These are phyloP conservation scores for Medicago lupulina DNA, from an alignment of 306 rosid species.

Conservation along the genomic window DNA sequence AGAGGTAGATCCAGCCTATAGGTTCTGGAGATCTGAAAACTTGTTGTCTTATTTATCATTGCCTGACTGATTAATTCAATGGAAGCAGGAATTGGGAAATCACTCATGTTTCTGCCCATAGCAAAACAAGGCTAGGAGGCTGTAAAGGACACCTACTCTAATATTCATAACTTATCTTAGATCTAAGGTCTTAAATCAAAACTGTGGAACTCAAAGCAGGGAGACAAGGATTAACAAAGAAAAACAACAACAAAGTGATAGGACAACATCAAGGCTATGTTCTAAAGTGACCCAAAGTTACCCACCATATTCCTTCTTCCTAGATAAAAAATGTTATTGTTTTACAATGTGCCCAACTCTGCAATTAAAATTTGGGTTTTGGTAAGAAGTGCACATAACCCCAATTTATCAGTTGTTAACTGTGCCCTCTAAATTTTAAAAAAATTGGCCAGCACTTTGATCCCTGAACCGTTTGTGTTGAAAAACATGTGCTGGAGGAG, in stretches of 20 bases:
- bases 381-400: not conserved
- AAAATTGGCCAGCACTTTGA: not conserved
- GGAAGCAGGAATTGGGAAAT: not conserved
- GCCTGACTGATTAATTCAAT: not conserved
- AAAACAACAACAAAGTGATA: not conserved
- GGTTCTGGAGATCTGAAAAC: not conserved
- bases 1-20: too few relatives aligned
- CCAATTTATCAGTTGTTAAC: not conserved
- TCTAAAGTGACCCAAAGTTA: not conserved
- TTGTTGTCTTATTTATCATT: not conserved
- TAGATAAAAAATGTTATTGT: conserved; percentile 9
- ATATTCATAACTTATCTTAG: not conserved
- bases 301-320: not conserved
- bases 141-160: not conserved
- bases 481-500: not conserved
- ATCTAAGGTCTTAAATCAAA: not conserved
- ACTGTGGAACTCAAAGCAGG: not conserved
- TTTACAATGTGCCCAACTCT: not conserved
- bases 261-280: not conserved
- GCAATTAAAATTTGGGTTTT: conserved; percentile 14
- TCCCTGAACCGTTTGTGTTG: not conserved
- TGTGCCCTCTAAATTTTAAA: not conserved
- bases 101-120: not conserved
- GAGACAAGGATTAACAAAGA: not conserved
- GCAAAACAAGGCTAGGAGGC: not conserved